These are phyloP conservation scores for Teunomyces stri DNA, from an alignment of 805 yeast genomes.

Conservation along the genomic window DNA sequence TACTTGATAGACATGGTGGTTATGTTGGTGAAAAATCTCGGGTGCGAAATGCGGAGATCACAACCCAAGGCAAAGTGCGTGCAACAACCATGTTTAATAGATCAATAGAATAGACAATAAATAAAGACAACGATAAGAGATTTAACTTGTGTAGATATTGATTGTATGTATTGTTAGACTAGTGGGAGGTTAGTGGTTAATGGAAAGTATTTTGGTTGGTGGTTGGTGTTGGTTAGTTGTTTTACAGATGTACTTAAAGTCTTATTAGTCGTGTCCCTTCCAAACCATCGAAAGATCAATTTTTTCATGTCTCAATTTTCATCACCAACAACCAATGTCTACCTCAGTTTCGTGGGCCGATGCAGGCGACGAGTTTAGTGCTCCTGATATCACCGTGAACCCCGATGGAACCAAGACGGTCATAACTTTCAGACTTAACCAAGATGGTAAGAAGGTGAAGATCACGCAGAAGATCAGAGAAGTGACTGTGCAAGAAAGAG, in stretches of 20 bases:
- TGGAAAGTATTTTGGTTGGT: too few species aligned
- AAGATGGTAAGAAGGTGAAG: constrained; percentile 79
- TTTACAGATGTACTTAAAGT: neutral
- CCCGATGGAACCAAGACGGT: constrained; percentile 90
- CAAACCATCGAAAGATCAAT: neutral
- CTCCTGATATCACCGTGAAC: constrained; percentile 73
- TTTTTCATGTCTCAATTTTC: constrained; percentile 2
- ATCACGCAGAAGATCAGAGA: constrained; percentile 83
- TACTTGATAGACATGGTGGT: constrained; percentile 35
- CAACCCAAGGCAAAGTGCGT: too few species aligned
- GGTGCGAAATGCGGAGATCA: constrained; percentile 2
- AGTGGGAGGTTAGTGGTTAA: too few species aligned
- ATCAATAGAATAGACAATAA: too few species aligned
- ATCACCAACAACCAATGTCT: constrained; percentile 21
- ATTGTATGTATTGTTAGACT: too few species aligned
- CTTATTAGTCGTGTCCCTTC: neutral
- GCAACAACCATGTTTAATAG: too few species aligned
- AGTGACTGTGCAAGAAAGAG: constrained; percentile 73
- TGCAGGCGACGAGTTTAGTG: constrained; percentile 67
- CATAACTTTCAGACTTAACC: constrained; percentile 69
- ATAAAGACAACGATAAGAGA: too few species aligned
- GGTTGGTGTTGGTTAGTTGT: neutral
- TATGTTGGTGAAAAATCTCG: neutral
- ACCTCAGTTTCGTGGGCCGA: constrained; percentile 63
- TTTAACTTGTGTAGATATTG: too few species aligned